phyloP scores from a whole-genome alignment of 768 basidiomycete species.

The Gloeophyllum trabeum region DNA sequence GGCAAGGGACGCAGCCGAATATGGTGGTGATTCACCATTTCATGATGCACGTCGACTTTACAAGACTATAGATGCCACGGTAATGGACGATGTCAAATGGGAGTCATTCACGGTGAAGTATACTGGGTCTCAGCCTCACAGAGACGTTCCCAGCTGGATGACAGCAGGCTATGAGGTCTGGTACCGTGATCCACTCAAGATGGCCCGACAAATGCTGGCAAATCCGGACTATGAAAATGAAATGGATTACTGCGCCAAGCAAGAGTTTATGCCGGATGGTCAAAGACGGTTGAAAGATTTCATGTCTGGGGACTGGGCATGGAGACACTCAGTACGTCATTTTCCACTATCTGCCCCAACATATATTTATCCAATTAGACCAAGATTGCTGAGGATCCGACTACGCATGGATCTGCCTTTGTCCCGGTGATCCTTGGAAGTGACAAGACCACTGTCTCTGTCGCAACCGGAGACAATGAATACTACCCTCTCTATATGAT shows the following conservation, averaged over 20 bases:
- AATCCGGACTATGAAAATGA: conserved; percentile 1
- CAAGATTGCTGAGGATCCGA: not conserved
- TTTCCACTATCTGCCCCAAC: not conserved
- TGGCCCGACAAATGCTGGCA: conserved; percentile 1
- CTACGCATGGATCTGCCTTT: not conserved
- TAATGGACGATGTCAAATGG: not conserved
- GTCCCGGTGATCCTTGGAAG: conserved; percentile 19
- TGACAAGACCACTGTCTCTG: conserved; percentile 27
- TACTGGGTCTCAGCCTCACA: not conserved
- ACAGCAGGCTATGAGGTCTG: not conserved
- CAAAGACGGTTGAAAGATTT: not conserved
- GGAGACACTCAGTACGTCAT: not conserved
- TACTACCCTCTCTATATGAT: conserved; percentile 10
- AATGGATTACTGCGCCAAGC: not conserved
- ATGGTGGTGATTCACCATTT: not conserved
- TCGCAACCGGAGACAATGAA: conserved; percentile 6
- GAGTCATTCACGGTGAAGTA: not conserved
- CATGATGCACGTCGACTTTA: not conserved
- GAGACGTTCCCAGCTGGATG: not conserved
- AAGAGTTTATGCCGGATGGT: not conserved
- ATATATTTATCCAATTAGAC: not conserved
- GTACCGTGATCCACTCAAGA: not conserved
- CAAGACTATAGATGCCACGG: not conserved
- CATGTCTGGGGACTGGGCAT: conserved; percentile 2
- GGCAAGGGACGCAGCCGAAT: not conserved